Evolutionary conservation across 352 stramenopile species (phyloP).

Genomic region (Phytopythium boreale): DNA sequence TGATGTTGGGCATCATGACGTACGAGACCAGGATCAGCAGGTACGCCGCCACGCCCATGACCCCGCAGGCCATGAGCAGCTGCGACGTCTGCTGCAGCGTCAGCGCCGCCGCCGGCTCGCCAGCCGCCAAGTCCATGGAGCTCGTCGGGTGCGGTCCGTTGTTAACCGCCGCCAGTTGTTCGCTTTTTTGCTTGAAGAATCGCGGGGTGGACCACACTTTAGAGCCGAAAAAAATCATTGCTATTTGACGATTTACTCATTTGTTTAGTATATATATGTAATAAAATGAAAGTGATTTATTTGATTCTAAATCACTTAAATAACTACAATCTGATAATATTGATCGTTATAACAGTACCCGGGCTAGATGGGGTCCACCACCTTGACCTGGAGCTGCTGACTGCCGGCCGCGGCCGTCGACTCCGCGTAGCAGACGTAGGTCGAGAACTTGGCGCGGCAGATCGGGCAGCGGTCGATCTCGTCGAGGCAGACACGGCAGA

Average conservation of each 20-base stretch:
- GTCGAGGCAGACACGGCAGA: constrained; percentile 56
- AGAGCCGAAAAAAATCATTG: not conserved
- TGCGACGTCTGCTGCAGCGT: constrained; percentile 39
- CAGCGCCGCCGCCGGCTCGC: constrained; percentile 27
- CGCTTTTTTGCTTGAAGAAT: not conserved
- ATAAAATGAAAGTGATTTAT: not conserved
- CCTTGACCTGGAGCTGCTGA: constrained; percentile 2
- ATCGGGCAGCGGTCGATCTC: constrained; percentile 77
- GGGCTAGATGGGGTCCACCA: not conserved
- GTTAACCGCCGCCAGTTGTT: too few species aligned
- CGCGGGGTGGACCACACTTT: constrained; percentile 2
- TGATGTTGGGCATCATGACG: constrained; percentile 69
- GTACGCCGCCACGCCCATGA: constrained; percentile 54
- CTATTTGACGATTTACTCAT: not conserved
- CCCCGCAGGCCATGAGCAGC: constrained; percentile 59
- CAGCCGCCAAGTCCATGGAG: not conserved
- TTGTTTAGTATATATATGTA: not conserved
- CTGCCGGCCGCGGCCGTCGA: not conserved
- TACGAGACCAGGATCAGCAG: constrained; percentile 70
- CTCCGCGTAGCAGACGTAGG: constrained; percentile 42
- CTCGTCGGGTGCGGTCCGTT: not conserved
- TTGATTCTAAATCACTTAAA: too few species aligned
- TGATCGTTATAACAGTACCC: too few species aligned
- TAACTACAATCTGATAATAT: too few species aligned
- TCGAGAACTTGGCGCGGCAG: constrained; percentile 55